These are phyloP conservation scores for Papiliotrema terrestris DNA, from an alignment of 1,284 basidiomycete species.

Conservation along the genomic window DNA sequence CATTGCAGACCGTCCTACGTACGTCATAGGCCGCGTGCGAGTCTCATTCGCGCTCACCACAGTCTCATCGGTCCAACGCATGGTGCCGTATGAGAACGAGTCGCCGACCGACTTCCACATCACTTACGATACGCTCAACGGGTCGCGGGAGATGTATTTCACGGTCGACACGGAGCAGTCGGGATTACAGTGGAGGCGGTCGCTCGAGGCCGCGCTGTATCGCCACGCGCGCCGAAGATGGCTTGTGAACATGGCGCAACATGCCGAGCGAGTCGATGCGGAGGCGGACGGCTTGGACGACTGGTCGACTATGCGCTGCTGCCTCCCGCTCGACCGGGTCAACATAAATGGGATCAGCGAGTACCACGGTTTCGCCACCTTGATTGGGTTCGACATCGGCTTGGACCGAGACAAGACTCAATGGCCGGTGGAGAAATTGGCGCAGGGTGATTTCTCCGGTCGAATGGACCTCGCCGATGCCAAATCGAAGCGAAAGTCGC, in stretches of 20 bases:
- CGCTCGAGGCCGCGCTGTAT: conserved; percentile 53
- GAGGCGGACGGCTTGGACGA: conserved; percentile 45
- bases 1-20: conserved; percentile 58
- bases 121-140: conserved; percentile 42
- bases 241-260: conserved; percentile 1
- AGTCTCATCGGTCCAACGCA: conserved; percentile 44
- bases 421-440: conserved; percentile 14
- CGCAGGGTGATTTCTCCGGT: conserved; percentile 12
- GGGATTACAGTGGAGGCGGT: conserved; percentile 60
- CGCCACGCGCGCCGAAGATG: conserved; percentile 35
- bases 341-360: conserved; percentile 33
- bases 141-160: conserved; percentile 42
- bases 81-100: conserved; percentile 52
- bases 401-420: conserved; percentile 12
- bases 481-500: not conserved
- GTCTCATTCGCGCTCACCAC: not conserved
- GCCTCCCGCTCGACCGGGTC: conserved; percentile 58
- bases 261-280: not conserved
- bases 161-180: conserved; percentile 62
- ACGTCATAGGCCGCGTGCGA: no score
- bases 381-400: conserved; percentile 36
- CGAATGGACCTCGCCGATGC: not conserved
- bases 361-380: conserved; percentile 47
- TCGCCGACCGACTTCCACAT: conserved; percentile 52
- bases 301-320: conserved; percentile 55